A percentile compares a stretch with the other conserved stretches of the same genome.
These are phyloP conservation scores for Tetraselmis striata DNA, from an alignment of 139 green algal genomes.

Conservation along the genomic window DNA sequence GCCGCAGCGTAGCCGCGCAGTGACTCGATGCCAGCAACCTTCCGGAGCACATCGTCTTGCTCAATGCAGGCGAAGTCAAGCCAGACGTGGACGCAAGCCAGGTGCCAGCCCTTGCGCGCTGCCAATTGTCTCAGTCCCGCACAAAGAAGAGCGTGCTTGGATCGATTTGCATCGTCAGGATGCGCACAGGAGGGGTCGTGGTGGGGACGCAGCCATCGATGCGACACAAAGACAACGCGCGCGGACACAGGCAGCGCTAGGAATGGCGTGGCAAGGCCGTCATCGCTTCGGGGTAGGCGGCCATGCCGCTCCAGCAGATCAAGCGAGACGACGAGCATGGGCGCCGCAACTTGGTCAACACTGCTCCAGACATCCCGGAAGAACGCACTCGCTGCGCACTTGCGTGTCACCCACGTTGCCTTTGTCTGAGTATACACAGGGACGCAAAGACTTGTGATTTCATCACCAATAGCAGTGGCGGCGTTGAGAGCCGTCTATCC, in stretches of 20 bases:
- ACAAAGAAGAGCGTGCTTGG: neutral
- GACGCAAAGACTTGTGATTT: neutral
- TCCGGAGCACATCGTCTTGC: neutral
- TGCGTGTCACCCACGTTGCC: neutral
- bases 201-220: neutral
- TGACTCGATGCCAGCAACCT: neutral
- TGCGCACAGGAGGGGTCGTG: neutral
- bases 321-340: neutral
- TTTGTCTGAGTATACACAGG: neutral
- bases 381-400: neutral
- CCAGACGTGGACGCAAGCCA: neutral
- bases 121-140: neutral
- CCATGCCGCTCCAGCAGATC: neutral
- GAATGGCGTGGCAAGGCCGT: neutral
- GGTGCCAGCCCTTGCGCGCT: neutral
- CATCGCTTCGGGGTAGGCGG: neutral
- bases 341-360: neutral
- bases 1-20: neutral
- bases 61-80: neutral
- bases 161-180: neutral
- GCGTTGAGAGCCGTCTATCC: too few relatives aligned
- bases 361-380: neutral
- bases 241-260: neutral
- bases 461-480: too few relatives aligned
- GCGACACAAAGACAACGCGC: neutral